These are phyloP conservation scores for Yamadazyma phyllophila DNA, from an alignment of 805 yeast genomes.

Conservation along the genomic window DNA sequence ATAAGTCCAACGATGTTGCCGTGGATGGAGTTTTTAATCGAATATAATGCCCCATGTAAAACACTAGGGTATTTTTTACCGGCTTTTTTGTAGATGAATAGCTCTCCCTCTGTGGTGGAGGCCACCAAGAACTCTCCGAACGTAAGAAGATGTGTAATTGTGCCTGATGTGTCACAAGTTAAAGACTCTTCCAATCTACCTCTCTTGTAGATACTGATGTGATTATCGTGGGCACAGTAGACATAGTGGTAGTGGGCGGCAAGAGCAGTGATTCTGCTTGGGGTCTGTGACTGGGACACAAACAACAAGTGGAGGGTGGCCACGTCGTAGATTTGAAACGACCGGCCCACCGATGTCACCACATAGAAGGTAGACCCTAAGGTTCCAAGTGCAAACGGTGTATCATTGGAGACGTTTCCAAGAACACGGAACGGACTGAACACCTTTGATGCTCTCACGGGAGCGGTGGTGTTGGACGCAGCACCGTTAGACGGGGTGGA, in stretches of 20 bases:
- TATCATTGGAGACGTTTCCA: constrained; percentile 85
- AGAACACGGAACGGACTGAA: constrained; percentile 83
- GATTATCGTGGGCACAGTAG: constrained; percentile 69
- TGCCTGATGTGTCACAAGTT: constrained; percentile 33
- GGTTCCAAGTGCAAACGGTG: constrained; percentile 85
- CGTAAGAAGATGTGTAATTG: constrained; percentile 49
- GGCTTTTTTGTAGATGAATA: constrained; percentile 54
- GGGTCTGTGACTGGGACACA: constrained; percentile 78
- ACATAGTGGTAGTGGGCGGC: constrained; percentile 83
- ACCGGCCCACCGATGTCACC: constrained; percentile 84
- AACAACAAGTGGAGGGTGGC: constrained; percentile 80
- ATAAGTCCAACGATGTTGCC: constrained; percentile 68
- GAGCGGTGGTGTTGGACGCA: neutral
- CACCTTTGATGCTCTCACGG: constrained; percentile 37
- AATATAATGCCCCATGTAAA: constrained; percentile 59
- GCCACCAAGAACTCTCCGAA: constrained; percentile 82
- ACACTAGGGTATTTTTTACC: constrained; percentile 54
- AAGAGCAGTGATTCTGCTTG: constrained; percentile 64
- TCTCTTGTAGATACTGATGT: constrained; percentile 76
- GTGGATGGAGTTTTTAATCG: constrained; percentile 52
- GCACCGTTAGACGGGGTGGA: neutral
- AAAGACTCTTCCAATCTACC: constrained; percentile 60
- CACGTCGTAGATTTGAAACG: constrained; percentile 92
- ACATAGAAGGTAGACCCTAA: constrained; percentile 85
- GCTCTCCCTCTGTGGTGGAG: constrained; percentile 36